A percentile compares a stretch with the other conserved stretches of the same genome.
Conservation (phyloP, 2,329 filamentous ascomycete genomes). For the Colletotrichum sp. region DNA sequence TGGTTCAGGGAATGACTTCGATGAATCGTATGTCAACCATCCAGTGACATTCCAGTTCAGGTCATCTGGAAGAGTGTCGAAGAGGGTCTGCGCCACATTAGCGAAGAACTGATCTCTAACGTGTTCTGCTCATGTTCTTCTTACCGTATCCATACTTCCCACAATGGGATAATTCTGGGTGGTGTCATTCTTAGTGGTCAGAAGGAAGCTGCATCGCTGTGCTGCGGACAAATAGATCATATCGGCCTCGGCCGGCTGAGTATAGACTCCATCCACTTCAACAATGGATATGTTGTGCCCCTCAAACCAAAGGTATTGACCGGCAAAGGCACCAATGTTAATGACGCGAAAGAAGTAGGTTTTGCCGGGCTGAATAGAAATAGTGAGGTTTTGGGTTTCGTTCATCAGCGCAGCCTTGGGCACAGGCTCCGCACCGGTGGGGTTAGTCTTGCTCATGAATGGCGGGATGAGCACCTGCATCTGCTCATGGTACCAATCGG, state of each 20-base stretch:
- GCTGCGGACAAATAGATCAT: slow-evolving; percentile 72
- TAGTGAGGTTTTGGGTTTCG: slow-evolving; percentile 65
- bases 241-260: slow-evolving; percentile 61
- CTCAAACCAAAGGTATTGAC: slow-evolving; percentile 71
- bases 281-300: slow-evolving; percentile 73
- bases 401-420: slow-evolving; percentile 75
- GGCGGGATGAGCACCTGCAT: slow-evolving; percentile 49
- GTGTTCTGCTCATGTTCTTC: slow-evolving; percentile 22
- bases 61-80: slow-evolving; percentile 69
- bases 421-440: slow-evolving; percentile 67
- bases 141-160: slow-evolving; percentile 71
- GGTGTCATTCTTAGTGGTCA: slow-evolving; percentile 68
- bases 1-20: slow-evolving; percentile 45
- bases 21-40: slow-evolving; percentile 63
- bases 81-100: slow-evolving; percentile 54
- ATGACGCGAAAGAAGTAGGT: slow-evolving; percentile 77
- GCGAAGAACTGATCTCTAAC: slow-evolving; percentile 15
- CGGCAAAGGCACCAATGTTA: slow-evolving; percentile 76
- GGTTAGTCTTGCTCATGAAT: slow-evolving; percentile 61
- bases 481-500: slow-evolving; percentile 73
- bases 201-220: slow-evolving; percentile 67
- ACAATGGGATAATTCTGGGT: slow-evolving; percentile 71
- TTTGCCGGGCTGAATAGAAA: slow-evolving; percentile 68
- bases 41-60: slow-evolving; percentile 73
- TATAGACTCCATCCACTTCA: slow-evolving; percentile 76